These are phyloP conservation scores for Annulohypoxylon moriforme DNA, from an alignment of 495 filamentous ascomycete genomes.

Conservation along the genomic window DNA sequence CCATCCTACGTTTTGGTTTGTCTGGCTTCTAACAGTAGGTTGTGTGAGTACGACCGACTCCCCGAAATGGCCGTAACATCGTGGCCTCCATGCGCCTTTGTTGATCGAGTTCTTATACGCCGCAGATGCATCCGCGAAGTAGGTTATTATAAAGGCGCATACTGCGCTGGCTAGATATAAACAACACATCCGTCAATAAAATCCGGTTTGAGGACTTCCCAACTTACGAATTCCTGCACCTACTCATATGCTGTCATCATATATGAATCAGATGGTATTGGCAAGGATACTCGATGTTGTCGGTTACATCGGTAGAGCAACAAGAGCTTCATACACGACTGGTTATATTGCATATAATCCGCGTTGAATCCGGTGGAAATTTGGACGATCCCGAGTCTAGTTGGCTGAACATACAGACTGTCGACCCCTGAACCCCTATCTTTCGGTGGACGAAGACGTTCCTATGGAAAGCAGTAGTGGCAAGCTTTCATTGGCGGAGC, in stretches of 20 bases:
- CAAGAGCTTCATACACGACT: neutral
- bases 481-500: neutral
- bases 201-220: neutral
- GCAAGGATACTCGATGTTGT: neutral
- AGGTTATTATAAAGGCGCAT: constrained; percentile 24
- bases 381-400: constrained; percentile 4
- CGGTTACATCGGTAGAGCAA: constrained; percentile 6
- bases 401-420: neutral
- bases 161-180: constrained; percentile 17
- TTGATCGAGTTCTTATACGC: constrained; percentile 6
- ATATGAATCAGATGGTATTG: neutral
- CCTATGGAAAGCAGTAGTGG: neutral
- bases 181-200: neutral
- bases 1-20: constrained; percentile 24
- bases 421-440: neutral
- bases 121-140: neutral
- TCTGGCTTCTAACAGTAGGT: constrained; percentile 4
- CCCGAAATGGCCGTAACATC: constrained; percentile 19
- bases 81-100: neutral
- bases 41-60: constrained; percentile 28
- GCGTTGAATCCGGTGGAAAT: neutral
- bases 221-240: neutral
- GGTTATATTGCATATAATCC: neutral
- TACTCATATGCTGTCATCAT: neutral
- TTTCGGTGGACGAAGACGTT: neutral